A percentile compares a stretch with the other conserved stretches of the same genome.
These are phyloP conservation scores for Ceriops decandra DNA, from an alignment of 345 rosid species.

Conservation along the genomic window DNA sequence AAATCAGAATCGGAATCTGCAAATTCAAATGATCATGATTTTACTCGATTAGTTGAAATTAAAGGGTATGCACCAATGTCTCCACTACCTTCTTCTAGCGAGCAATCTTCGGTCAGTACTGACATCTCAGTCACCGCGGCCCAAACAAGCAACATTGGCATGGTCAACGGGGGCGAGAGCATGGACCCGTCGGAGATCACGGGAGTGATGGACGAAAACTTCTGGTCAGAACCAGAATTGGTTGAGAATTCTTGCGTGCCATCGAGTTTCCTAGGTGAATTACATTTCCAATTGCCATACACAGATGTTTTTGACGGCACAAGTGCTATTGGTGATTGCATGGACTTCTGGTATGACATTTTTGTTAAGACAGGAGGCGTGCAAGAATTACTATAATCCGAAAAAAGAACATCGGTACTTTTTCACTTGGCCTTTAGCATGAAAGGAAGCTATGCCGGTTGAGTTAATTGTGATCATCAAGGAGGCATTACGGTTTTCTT, in stretches of 20 bases:
- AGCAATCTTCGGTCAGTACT: constrained; percentile 37
- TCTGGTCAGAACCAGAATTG: constrained; percentile 49
- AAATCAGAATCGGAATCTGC: constrained; percentile 15
- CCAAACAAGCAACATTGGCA: constrained; percentile 18
- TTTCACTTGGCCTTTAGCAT: too few relatives aligned
- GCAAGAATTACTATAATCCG: constrained; percentile 25
- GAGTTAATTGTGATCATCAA: too few relatives aligned
- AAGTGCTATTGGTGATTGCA: constrained; percentile 26
- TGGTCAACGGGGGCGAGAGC: constrained; percentile 12
- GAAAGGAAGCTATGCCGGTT: too few relatives aligned
- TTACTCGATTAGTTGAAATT: not conserved
- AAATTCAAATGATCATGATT: constrained; percentile 9
- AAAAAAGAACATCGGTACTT: not conserved
- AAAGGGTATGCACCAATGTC: constrained; percentile 22
- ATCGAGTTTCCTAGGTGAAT: constrained; percentile 19
- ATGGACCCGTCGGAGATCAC: constrained; percentile 34
- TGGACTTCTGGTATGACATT: constrained; percentile 67
- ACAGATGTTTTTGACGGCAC: constrained; percentile 13
- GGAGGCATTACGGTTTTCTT: too few relatives aligned
- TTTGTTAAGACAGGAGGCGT: constrained; percentile 43
- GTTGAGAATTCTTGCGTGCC: constrained; percentile 14
- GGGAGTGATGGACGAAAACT: constrained; percentile 52
- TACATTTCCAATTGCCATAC: constrained; percentile 28
- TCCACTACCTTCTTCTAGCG: constrained; percentile 52
- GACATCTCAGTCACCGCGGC: constrained; percentile 19